Percentiles rank a stretch among this genome's conserved stretches.
These are phyloP conservation scores for Rheum nobile DNA, from an alignment of 148 eudicot species.

Conservation along the genomic window DNA sequence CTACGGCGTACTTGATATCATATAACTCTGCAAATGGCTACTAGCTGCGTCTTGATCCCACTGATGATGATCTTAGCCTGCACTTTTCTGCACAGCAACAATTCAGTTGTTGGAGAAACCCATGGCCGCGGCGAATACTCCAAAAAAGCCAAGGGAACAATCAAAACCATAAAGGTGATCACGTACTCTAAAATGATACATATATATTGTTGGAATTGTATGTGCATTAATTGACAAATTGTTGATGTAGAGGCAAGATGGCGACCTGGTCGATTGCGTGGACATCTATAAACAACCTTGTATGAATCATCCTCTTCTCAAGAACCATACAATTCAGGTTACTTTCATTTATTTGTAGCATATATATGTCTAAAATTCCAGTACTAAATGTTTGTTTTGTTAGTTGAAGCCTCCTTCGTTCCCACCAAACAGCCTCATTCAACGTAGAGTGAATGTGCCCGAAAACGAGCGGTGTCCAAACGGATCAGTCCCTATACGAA, in stretches of 20 bases:
- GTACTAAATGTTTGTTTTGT: no score
- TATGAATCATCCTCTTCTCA: background rate
- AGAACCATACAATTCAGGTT: background rate
- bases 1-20: background rate
- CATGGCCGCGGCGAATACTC: background rate
- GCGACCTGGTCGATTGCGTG: background rate
- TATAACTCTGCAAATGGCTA: background rate
- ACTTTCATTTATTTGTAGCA: background rate
- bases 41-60: background rate
- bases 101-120: background rate
- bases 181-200: no score
- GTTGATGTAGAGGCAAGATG: background rate
- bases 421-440: no score
- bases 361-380: no score
- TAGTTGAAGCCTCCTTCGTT: background rate
- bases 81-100: background rate
- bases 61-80: background rate
- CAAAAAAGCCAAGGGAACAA: background rate
- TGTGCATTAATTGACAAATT: no score
- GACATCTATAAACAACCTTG: background rate
- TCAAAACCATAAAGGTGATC: background rate
- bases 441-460: no score
- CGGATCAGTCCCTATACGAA: no score
- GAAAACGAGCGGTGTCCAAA: no score
- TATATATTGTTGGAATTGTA: no score